A percentile compares a stretch with the other conserved stretches of the same genome.
phyloP scores from a whole-genome alignment of 208 protist genomes.

The Phytomonas serpens region DNA sequence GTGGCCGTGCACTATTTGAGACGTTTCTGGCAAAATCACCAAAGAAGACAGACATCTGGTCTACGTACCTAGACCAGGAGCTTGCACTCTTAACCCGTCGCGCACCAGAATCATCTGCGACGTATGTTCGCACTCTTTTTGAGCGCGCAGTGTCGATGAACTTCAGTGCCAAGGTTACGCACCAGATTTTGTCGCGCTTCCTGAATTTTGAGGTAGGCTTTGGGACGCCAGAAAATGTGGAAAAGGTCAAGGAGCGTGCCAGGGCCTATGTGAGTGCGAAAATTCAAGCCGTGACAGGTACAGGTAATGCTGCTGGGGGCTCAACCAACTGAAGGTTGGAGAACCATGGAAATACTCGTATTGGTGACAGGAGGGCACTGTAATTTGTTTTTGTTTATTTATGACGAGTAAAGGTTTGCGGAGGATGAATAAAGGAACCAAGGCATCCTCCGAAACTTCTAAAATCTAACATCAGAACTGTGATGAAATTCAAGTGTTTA shows the following conservation, averaged over 20 bases:
- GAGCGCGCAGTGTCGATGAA: conserved; percentile 75
- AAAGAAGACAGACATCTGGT: conserved; percentile 88
- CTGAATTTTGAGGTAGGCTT: conserved; percentile 94
- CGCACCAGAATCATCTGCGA: conserved; percentile 26
- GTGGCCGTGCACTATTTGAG: conserved; percentile 86
- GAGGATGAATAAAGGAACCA: neutral
- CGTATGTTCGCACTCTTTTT: conserved; percentile 60
- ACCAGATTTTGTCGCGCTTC: conserved; percentile 94
- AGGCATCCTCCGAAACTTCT: neutral
- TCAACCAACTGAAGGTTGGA: neutral
- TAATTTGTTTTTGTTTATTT: neutral
- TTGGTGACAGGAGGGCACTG: neutral
- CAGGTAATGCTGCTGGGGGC: neutral
- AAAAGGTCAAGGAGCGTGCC: conserved; percentile 92
- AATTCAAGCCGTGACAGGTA: conserved; percentile 47
- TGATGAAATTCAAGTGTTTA: neutral
- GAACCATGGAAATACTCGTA: neutral
- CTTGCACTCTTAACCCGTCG: conserved; percentile 49
- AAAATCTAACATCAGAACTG: neutral
- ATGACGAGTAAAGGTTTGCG: neutral
- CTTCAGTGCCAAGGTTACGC: conserved; percentile 83
- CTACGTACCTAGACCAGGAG: conserved; percentile 86
- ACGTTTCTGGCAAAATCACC: conserved; percentile 77
- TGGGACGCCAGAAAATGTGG: conserved; percentile 68
- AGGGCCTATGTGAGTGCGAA: conserved; percentile 90